Percentiles rank a stretch among this genome's conserved stretches.
Evolutionary conservation across 73 alveolate species (phyloP).

Genomic region (Loxodes magnus): DNA sequence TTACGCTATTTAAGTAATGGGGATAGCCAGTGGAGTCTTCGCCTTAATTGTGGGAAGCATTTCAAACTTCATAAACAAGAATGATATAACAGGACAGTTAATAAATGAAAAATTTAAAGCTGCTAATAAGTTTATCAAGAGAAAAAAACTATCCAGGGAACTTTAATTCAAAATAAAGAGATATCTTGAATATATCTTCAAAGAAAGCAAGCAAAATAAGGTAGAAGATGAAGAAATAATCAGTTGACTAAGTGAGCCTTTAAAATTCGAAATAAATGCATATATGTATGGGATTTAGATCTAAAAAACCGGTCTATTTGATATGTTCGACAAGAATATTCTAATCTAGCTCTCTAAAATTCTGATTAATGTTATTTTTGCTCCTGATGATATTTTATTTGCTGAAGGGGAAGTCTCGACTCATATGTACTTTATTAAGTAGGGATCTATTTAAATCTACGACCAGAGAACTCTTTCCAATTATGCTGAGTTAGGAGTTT

Average conservation of each 20-base stretch:
- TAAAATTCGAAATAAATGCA: conserved; percentile 19
- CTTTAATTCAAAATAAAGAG: conserved; percentile 32
- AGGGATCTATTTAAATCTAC: conserved; percentile 32
- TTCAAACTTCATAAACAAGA: conserved; percentile 21
- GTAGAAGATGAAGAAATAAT: conserved; percentile 36
- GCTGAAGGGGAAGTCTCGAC: conserved; percentile 32
- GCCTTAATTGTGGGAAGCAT: conserved; percentile 47
- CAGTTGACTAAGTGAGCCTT: conserved; percentile 32
- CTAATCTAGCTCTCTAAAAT: conserved; percentile 28
- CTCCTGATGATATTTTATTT: conserved; percentile 34
- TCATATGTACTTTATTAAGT: conserved; percentile 39
- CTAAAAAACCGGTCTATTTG: conserved; percentile 14
- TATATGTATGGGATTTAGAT: conserved; percentile 35
- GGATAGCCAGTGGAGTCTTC: conserved; percentile 47
- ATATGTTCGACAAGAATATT: conserved; percentile 15
- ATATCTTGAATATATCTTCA: conserved; percentile 40
- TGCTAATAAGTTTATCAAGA: conserved; percentile 31
- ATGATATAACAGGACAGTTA: conserved; percentile 23
- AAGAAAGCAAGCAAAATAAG: conserved; percentile 27
- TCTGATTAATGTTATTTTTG: conserved; percentile 23
- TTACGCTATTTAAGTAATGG: conserved; percentile 39
- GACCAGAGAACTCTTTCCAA: conserved; percentile 26
- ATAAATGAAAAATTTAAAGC: conserved; percentile 26
- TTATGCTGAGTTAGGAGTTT: conserved; percentile 22
- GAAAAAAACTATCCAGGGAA: conserved; percentile 24